Conservation (phyloP, 305 asterid genomes). For the Rubia tinctorum region DNA sequence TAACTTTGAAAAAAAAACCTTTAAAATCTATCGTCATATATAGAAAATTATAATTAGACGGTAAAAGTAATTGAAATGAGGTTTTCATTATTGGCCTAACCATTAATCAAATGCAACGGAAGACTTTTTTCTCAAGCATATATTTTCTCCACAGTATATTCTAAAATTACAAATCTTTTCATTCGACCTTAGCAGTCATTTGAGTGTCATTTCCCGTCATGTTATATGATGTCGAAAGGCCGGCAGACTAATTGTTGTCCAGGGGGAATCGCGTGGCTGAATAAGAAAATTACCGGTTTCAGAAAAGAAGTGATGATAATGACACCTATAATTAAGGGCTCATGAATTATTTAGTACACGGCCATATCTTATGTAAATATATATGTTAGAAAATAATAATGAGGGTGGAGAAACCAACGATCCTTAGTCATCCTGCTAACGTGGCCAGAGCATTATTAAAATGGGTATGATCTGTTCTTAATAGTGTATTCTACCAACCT, state of each 20-base stretch:
- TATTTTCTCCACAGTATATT: too few relatives aligned
- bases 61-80: too few relatives aligned
- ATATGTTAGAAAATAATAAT: too few relatives aligned
- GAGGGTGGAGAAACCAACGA: slow-evolving; percentile 21
- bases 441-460: slow-evolving; percentile 9
- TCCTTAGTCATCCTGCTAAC: slow-evolving; percentile 32
- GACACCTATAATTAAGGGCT: slow-evolving; percentile 3
- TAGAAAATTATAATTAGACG: too few relatives aligned
- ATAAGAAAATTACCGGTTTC: background rate
- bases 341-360: background rate
- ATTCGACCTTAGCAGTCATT: too few relatives aligned
- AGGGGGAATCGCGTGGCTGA: background rate
- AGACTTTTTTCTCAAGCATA: too few relatives aligned
- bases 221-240: background rate
- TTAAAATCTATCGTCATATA: too few relatives aligned
- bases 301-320: background rate
- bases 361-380: too few relatives aligned
- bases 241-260: background rate
- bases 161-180: too few relatives aligned
- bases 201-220: background rate
- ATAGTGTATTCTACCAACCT: slow-evolving; percentile 8
- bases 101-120: too few relatives aligned
- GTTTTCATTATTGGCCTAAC: too few relatives aligned
- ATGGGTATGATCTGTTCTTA: slow-evolving; percentile 19
- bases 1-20: too few relatives aligned